Conservation (phyloP, 2,329 filamentous ascomycete genomes). For the Orbilia oligospora region DNA sequence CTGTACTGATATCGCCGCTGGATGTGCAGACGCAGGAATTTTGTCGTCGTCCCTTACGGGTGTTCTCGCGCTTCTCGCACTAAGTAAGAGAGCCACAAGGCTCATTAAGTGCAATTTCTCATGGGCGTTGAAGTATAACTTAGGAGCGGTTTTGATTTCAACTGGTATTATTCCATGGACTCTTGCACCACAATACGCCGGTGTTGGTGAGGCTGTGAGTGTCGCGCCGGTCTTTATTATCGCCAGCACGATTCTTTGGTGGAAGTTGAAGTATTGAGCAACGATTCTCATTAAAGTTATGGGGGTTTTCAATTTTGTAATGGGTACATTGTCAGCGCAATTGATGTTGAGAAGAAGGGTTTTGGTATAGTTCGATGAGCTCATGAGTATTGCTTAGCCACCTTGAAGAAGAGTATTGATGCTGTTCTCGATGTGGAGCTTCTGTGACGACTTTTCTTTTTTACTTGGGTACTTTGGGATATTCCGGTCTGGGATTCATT, state of each 20-base stretch:
- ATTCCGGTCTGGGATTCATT: conserved; percentile 2
- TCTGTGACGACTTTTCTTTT: neutral
- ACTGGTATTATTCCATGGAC: conserved; percentile 74
- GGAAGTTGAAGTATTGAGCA: conserved; percentile 47
- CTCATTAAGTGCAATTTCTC: conserved; percentile 77
- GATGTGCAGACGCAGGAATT: conserved; percentile 79
- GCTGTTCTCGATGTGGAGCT: neutral
- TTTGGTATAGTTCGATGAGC: neutral
- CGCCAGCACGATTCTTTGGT: conserved; percentile 66
- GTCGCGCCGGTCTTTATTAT: conserved; percentile 78
- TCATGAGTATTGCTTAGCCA: neutral
- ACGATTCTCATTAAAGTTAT: neutral
- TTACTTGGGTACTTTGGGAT: neutral
- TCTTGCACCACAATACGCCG: conserved; percentile 76
- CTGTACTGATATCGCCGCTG: conserved; percentile 76
- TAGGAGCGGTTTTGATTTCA: conserved; percentile 77
- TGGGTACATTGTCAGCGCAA: neutral
- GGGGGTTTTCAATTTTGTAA: neutral
- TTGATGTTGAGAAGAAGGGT: neutral
- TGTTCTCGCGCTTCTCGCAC: conserved; percentile 73
- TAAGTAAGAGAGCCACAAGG: conserved; percentile 67
- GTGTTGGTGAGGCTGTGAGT: conserved; percentile 80
- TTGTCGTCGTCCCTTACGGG: conserved; percentile 72
- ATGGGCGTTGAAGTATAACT: conserved; percentile 80
- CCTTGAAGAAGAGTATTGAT: neutral